Evolutionary conservation across 495 filamentous ascomycete species (phyloP).

Genomic region (Umbilicaria muhlenbergii): DNA sequence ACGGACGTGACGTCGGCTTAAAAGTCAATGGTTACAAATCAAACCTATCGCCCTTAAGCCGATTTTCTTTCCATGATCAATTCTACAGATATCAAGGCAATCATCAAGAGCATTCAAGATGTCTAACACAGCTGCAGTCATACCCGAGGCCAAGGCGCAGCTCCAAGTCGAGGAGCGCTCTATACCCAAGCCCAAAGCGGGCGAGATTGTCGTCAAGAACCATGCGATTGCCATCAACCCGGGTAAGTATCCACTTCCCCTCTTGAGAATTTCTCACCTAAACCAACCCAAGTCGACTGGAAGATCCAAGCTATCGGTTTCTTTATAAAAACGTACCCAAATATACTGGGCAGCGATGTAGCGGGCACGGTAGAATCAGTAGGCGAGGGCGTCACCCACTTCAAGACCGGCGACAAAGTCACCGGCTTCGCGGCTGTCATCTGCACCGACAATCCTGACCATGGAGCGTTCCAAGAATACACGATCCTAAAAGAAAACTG

Average conservation of each 20-base stretch:
- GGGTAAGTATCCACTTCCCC: too few species aligned
- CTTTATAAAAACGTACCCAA: constrained; percentile 18
- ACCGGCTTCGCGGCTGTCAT: constrained; percentile 14
- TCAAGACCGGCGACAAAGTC: constrained; percentile 31
- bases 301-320: constrained; percentile 13
- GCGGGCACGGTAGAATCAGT: constrained; percentile 28
- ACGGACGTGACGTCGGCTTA: too few species aligned
- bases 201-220: constrained; percentile 23
- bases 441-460: constrained; percentile 9
- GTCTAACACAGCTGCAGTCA: constrained; percentile 12
- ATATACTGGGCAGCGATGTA: constrained; percentile 25
- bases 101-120: not conserved
- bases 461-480: constrained; percentile 20
- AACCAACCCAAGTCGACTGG: constrained; percentile 25
- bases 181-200: constrained; percentile 17
- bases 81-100: too few species aligned
- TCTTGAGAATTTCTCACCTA: too few species aligned
- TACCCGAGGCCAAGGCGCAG: constrained; percentile 7
- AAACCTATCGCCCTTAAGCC: too few species aligned
- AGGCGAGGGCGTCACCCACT: constrained; percentile 21
- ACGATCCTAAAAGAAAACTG: constrained; percentile 14
- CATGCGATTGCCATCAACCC: constrained; percentile 17
- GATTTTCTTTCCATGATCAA: too few species aligned
- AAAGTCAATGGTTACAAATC: too few species aligned
- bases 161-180: constrained; percentile 7